Conservation (phyloP, 768 basidiomycete genomes). For the Piloderma croceum region DNA sequence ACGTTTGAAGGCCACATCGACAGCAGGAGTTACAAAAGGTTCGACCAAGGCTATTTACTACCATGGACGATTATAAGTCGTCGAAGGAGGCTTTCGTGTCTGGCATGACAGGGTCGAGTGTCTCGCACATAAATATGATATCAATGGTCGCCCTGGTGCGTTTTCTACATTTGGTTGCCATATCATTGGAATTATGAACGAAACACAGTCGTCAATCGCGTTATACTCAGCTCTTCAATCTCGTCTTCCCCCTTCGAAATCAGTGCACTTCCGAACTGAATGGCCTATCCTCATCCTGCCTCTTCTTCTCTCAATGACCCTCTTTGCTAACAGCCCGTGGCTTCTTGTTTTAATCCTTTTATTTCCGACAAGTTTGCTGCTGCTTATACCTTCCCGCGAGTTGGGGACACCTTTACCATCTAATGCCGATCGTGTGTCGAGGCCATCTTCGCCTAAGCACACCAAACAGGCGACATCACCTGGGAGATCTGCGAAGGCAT, state of each 20-base stretch:
- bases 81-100: constrained; percentile 83
- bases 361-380: constrained; percentile 38
- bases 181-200: not conserved
- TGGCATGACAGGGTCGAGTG: constrained; percentile 62
- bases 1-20: not conserved
- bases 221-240: constrained; percentile 59
- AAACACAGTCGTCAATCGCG: constrained; percentile 60
- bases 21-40: too few species aligned
- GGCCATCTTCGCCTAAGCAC: constrained; percentile 12
- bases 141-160: constrained; percentile 61
- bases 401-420: constrained; percentile 51
- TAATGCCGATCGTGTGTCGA: constrained; percentile 17
- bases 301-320: constrained; percentile 75
- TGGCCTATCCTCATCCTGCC: constrained; percentile 69
- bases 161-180: constrained; percentile 8
- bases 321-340: constrained; percentile 56
- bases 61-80: constrained; percentile 51
- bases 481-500: constrained; percentile 3
- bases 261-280: constrained; percentile 41
- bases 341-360: constrained; percentile 46
- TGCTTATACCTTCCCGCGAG: constrained; percentile 38
- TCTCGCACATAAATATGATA: constrained; percentile 63
- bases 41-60: too few species aligned
- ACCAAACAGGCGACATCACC: constrained; percentile 6
- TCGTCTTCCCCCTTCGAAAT: constrained; percentile 35